Percentiles rank a stretch among this genome's conserved stretches.
phyloP scores from a whole-genome alignment of 2,329 filamentous ascomycete species.

The Trichoderma pleuroti region DNA sequence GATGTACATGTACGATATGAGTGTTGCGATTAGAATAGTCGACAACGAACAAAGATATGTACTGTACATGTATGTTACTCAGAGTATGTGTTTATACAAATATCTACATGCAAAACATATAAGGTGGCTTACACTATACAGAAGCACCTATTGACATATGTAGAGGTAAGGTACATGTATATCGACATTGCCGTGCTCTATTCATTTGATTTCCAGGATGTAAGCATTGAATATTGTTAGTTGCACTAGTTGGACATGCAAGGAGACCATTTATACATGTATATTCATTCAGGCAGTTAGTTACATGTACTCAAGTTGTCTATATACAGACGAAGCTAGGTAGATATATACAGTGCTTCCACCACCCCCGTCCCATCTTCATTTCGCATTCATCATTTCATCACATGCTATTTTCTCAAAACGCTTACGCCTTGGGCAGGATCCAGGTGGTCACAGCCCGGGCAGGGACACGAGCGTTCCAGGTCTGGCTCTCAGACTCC shows the following conservation, averaged over 20 bases:
- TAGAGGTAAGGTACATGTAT: background rate
- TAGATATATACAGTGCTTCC: constrained; percentile 2
- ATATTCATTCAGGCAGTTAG: background rate
- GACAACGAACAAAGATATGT: background rate
- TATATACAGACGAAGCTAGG: background rate
- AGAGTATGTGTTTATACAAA: background rate
- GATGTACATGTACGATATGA: background rate
- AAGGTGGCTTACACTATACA: background rate
- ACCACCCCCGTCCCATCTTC: background rate
- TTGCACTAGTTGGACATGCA: background rate
- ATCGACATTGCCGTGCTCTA: background rate
- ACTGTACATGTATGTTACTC: background rate
- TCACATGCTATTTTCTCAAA: background rate
- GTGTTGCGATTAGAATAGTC: background rate
- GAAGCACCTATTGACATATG: background rate
- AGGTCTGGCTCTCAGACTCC: constrained; percentile 33
- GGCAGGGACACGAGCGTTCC: constrained; percentile 37
- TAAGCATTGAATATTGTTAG: background rate
- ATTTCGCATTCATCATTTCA: background rate
- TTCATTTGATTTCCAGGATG: background rate
- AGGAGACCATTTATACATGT: background rate
- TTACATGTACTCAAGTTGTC: background rate
- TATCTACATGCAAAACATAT: background rate
- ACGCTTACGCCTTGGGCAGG: constrained; percentile 29
- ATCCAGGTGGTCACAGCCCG: constrained; percentile 40